Evolutionary conservation across 2,329 filamentous ascomycete genomes (phyloP).

Genomic region (Colletotrichum zoysiae): DNA sequence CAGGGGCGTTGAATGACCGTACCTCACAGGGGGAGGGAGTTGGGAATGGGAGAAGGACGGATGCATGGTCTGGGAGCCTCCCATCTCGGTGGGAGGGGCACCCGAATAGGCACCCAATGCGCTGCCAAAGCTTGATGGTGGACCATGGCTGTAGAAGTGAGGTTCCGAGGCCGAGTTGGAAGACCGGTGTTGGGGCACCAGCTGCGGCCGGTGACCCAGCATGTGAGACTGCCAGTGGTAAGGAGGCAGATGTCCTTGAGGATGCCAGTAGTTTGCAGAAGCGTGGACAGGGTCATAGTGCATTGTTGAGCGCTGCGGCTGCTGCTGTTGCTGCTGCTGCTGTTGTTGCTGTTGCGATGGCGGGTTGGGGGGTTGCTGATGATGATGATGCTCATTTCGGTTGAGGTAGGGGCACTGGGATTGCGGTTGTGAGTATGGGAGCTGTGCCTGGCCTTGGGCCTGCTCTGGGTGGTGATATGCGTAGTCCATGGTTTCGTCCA

Average conservation of each 20-base stretch:
- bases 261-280: slow-evolving; percentile 45
- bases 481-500: slow-evolving; percentile 41
- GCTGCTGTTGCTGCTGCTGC: slow-evolving; percentile 10
- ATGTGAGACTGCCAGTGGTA: slow-evolving; percentile 30
- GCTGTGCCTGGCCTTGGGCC: slow-evolving; percentile 25
- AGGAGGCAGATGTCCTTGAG: slow-evolving; percentile 12
- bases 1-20: slow-evolving; percentile 1
- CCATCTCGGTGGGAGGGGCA: slow-evolving; percentile 10
- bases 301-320: slow-evolving; percentile 29
- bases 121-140: slow-evolving; percentile 13
- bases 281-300: slow-evolving; percentile 49
- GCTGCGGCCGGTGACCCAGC: slow-evolving; percentile 15
- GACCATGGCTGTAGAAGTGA: slow-evolving; percentile 20
- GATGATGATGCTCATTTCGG: slow-evolving; percentile 8
- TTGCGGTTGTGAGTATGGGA: slow-evolving; percentile 24
- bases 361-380: slow-evolving; percentile 8
- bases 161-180: slow-evolving; percentile 24
- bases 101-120: slow-evolving; percentile 16
- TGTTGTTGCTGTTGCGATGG: background rate
- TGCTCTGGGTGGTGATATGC: slow-evolving; percentile 33
- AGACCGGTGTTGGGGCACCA: slow-evolving; percentile 23
- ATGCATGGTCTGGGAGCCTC: slow-evolving; percentile 9
- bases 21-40: slow-evolving; percentile 26
- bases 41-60: slow-evolving; percentile 15
- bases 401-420: slow-evolving; percentile 32